Evolutionary conservation across 1,139 yeast species (phyloP), one percentile per base, ranked within the genome.

Genomic region (Schizosaccharomyces versatilis): DNA sequence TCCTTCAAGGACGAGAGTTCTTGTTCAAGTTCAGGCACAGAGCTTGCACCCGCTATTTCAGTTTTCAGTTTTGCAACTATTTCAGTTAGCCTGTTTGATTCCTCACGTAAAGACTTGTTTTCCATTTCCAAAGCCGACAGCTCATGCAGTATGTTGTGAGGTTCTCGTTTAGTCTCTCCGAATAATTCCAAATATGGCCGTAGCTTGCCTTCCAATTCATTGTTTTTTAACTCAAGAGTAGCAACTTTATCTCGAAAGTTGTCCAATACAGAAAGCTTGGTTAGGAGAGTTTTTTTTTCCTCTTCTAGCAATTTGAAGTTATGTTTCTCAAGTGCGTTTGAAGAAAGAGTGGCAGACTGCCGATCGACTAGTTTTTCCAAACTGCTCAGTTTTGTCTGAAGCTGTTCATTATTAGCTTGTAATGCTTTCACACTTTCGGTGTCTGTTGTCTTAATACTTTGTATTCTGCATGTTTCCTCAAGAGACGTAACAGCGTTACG

Each of bases 231-330:
- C 69, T 63, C 58, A 69, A 62, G 58, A 69, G 56, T 57, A 44
- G 49, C 49, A 32, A 44, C 49, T 36, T 44, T 44, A 17, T 44
- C 49, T n/a, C 32, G 19, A 14, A 19, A 44, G 36, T 19, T 38
- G 19, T 44, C 49, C 10, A 17, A 44, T 9, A n/a, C 38, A 32
- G 19, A 44, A 17, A 44, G 49, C 38, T 44, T 44, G 32, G 49
- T 14, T 38, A 19, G 14, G 1, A 44, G 38, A 68, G 58, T 24
- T 68, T 69, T 59, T 63, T 68, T 53, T 72, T 59, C 54, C 68
- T 68, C 6, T 67, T 62, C 36, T 71, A 68, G 24, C 71, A 57
- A 32, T 61, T 60, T 44, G 66, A 62, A 12, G 71, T 59, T 44
- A n/a, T 36, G 19, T 2, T 17, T 17, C 9, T 44, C 32, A 3